Conservation (phyloP, 176 grass and related monocot species). For the Phoenix roebelenii region DNA sequence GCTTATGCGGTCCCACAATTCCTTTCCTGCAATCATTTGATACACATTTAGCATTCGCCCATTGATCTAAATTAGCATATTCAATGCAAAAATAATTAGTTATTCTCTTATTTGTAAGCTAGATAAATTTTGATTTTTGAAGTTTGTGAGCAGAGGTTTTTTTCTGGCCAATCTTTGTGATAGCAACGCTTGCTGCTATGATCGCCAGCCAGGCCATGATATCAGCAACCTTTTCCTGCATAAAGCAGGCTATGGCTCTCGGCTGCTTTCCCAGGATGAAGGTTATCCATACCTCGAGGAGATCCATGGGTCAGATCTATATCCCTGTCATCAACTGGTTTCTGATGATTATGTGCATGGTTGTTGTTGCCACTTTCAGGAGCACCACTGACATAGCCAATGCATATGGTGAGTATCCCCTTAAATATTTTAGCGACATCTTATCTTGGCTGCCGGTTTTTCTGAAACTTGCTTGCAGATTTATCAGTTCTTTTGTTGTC, state of each 20-base stretch:
- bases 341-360: conserved; percentile 91
- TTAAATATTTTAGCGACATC: too few relatives aligned
- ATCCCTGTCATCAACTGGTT: conserved; percentile 97
- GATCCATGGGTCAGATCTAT: conserved; percentile 97
- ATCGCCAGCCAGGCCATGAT: conserved; percentile 99
- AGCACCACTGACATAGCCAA: conserved; percentile 94
- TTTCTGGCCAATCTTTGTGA: conserved; percentile 95
- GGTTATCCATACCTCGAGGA: conserved; percentile 89
- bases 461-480: neutral
- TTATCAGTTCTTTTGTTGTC: neutral
- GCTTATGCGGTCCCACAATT: neutral
- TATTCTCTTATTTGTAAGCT: too few relatives aligned
- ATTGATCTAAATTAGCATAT: too few relatives aligned
- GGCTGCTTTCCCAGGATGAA: conserved; percentile 95
- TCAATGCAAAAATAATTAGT: too few relatives aligned
- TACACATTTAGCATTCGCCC: too few relatives aligned
- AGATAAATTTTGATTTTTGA: conserved; percentile 6
- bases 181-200: conserved; percentile 95
- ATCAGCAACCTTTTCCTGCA: conserved; percentile 97
- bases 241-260: conserved; percentile 95
- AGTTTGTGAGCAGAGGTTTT: conserved; percentile 32
- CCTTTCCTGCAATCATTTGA: too few relatives aligned
- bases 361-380: conserved; percentile 79
- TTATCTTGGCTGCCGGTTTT: too few relatives aligned
- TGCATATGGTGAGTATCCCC: conserved; percentile 57